Conservation (phyloP, 2,329 filamentous ascomycete genomes). For the Cladophialophora bantiana region DNA sequence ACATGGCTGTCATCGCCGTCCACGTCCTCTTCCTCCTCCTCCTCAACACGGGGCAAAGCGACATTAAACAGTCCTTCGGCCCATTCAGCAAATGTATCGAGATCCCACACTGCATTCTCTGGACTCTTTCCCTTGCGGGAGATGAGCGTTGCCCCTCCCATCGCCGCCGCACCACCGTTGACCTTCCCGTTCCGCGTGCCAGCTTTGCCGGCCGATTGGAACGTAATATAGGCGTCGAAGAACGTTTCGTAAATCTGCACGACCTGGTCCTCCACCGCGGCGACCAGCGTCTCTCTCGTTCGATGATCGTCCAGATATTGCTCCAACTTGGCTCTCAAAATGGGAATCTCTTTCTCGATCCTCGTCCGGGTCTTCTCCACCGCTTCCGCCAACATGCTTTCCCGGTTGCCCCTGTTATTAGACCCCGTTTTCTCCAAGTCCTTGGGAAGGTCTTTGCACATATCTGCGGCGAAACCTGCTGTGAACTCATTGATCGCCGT, state of each 20-base stretch:
- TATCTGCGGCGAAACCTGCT: conserved; percentile 62
- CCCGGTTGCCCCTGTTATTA: conserved; percentile 45
- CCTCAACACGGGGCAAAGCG: conserved; percentile 43
- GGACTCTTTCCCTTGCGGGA: conserved; percentile 64
- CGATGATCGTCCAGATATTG: conserved; percentile 70
- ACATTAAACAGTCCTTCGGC: conserved; percentile 64
- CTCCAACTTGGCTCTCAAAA: conserved; percentile 63
- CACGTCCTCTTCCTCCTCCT: conserved; percentile 42
- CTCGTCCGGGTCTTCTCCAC: conserved; percentile 59
- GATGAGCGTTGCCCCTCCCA: conserved; percentile 29
- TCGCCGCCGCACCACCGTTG: conserved; percentile 39
- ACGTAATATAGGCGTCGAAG: conserved; percentile 58
- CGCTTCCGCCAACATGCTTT: conserved; percentile 50
- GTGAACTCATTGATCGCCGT: conserved; percentile 72
- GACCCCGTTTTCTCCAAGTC: conserved; percentile 23
- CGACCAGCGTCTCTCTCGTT: conserved; percentile 70
- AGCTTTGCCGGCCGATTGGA: conserved; percentile 39
- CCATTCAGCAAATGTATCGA: conserved; percentile 70
- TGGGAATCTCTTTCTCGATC: conserved; percentile 65
- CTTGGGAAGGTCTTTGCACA: conserved; percentile 56
- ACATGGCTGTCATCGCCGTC: conserved; percentile 36
- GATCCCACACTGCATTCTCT: conserved; percentile 70
- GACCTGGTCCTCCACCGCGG: conserved; percentile 69
- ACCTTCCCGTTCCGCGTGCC: conserved; percentile 42
- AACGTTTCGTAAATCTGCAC: conserved; percentile 70